These are phyloP conservation scores for Gracilaria domingensis DNA, from an alignment of 23 red algal species.

Conservation along the genomic window DNA sequence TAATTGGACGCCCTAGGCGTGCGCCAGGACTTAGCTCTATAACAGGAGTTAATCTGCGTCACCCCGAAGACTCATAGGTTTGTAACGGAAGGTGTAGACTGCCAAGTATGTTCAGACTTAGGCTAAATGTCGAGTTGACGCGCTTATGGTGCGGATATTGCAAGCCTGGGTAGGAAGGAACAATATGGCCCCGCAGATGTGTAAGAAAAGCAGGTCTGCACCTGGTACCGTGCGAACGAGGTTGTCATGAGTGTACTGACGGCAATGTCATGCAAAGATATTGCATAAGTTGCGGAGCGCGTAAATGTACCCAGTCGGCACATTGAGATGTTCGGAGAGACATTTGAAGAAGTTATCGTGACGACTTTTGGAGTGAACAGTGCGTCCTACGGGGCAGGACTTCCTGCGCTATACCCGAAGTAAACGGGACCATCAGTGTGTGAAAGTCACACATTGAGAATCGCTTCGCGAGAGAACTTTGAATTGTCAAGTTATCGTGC, in stretches of 20 bases:
- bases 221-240: constrained; percentile 12
- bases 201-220: constrained; percentile 1
- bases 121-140: not conserved
- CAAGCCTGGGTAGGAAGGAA: not conserved
- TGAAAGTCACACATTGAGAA: not conserved
- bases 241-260: constrained; percentile 4
- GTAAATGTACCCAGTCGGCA: too few species aligned
- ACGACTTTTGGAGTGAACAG: not conserved
- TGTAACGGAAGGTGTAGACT: not conserved
- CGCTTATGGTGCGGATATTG: constrained; percentile 12
- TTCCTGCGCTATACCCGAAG: not conserved
- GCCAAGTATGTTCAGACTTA: not conserved
- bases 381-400: not conserved
- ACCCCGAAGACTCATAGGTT: constrained; percentile 9
- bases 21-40: not conserved
- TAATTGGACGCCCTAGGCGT: constrained; percentile 22
- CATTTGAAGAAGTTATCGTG: not conserved
- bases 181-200: not conserved
- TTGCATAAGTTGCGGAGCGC: not conserved
- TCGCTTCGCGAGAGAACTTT: constrained; percentile 1
- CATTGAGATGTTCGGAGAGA: not conserved
- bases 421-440: not conserved
- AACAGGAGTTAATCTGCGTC: constrained; percentile 7
- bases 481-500: not conserved
- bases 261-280: constrained; percentile 34